A percentile compares a stretch with the other conserved stretches of the same genome.
Evolutionary conservation across 371 early-diverging fungal genomes (phyloP).

Genomic region (Chytridiales sp.): DNA sequence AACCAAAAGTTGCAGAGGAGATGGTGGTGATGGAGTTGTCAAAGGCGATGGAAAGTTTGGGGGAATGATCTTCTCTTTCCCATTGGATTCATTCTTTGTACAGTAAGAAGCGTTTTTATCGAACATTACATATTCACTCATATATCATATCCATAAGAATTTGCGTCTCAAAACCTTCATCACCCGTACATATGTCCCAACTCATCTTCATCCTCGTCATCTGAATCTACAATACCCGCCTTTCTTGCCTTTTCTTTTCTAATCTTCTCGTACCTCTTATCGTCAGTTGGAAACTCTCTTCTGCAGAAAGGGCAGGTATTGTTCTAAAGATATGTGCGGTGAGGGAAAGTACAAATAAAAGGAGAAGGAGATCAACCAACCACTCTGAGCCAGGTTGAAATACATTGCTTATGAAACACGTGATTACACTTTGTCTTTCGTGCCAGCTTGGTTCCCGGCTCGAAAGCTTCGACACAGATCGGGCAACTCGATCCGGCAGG

Average conservation of each 20-base stretch:
- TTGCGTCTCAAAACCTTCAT: too few species aligned
- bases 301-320: slow-evolving; percentile 75
- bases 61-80: too few species aligned
- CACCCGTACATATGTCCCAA: too few species aligned
- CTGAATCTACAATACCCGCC: slow-evolving; percentile 13
- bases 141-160: too few species aligned
- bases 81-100: too few species aligned
- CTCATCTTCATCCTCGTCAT: slow-evolving; percentile 27
- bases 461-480: slow-evolving; percentile 66
- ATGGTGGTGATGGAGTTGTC: too few species aligned
- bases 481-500: slow-evolving; percentile 52
- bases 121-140: too few species aligned
- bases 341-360: slow-evolving; percentile 6
- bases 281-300: slow-evolving; percentile 66
- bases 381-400: slow-evolving; percentile 63
- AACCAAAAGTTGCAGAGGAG: too few species aligned
- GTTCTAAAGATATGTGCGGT: slow-evolving; percentile 44
- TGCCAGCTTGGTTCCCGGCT: slow-evolving; percentile 28
- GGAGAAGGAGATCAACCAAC: too few species aligned
- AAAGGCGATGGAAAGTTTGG: too few species aligned
- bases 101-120: too few species aligned
- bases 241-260: slow-evolving; percentile 24
- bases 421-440: slow-evolving; percentile 70
- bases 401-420: slow-evolving; percentile 64
- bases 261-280: slow-evolving; percentile 59